Base-by-base conservation (phyloP, 495 filamentous ascomycete species). In the Aspergillus bridgeri region DNA sequence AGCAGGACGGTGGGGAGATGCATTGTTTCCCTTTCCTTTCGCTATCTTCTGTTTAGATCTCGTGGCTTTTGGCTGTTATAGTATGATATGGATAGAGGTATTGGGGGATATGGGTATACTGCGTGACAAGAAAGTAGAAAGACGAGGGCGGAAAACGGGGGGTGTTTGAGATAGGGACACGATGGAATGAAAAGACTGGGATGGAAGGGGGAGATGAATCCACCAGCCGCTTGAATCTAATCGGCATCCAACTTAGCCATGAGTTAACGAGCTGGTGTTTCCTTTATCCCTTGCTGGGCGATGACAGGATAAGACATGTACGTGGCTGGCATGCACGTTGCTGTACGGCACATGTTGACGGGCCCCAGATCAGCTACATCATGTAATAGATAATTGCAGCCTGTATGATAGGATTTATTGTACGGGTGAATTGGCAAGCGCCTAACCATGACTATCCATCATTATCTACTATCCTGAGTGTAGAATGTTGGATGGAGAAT, bases 1-100 rank as follows among this genome's bases (percentile, higher is more conserved):
- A 69, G 52, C 38, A 72, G 48, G 18, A 69, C 33, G 21, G 68
- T 33, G 27, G 65, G 47, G 57, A 76, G 52, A 19, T 70, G 67
- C 74, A 76, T 76, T 49, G 60, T 70, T 58, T 25, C 53, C 66
- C 25, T 19, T 60, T 42, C 17, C 5, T 48, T 17, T 44, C 27
- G 20, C 46, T 8, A 19, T 19, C 0, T 54, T 6, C 21, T 54
- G 17, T 8, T 15, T 48, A 42, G 8, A 19, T 20, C 23, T 57
- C 18, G 5, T 57, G 11, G 19, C 5, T 38, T 56, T 29, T 6
- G 25, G 25, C 25, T 29, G 11, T 6, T 27, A 27, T 27, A 27
- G n/a, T 7, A 33, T 7, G 8, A 33, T 33, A 15, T 38, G 1
- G 33, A 38, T 38, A 38, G 33, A 15, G 33, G 13, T 15, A 38